These are phyloP conservation scores for Cyamopsis tetragonoloba DNA, from an alignment of 306 rosid species.

Conservation along the genomic window DNA sequence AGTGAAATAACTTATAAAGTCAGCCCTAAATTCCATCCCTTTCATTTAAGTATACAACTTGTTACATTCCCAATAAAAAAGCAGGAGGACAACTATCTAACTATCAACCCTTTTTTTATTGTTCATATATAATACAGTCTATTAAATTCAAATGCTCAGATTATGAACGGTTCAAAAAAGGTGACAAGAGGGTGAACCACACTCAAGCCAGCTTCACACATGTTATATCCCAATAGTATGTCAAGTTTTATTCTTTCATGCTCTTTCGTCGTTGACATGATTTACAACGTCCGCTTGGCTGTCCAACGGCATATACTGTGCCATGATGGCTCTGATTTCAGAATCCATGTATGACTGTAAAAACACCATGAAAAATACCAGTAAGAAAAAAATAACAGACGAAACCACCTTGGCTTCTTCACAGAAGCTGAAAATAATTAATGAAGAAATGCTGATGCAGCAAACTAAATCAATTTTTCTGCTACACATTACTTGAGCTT, in stretches of 20 bases:
- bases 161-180: slow-evolving; percentile 34
- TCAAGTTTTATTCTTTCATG: slow-evolving; percentile 33
- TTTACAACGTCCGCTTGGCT: slow-evolving; percentile 82
- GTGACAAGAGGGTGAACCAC: slow-evolving; percentile 34
- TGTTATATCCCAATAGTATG: slow-evolving; percentile 3
- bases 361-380: slow-evolving; percentile 17
- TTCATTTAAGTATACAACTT: slow-evolving; percentile 26
- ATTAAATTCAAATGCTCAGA: slow-evolving; percentile 38
- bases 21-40: slow-evolving; percentile 23
- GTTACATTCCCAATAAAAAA: slow-evolving; percentile 37
- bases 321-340: slow-evolving; percentile 98
- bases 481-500: not conserved
- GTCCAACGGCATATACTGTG: slow-evolving; percentile 98
- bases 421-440: not conserved
- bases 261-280: slow-evolving; percentile 56
- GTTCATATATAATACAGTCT: slow-evolving; percentile 46
- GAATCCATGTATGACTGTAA: slow-evolving; percentile 98
- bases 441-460: not conserved
- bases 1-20: slow-evolving; percentile 19
- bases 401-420: not conserved
- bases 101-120: slow-evolving; percentile 27
- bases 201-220: slow-evolving; percentile 32
- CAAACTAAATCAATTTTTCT: not conserved
- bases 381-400: not conserved
- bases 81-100: slow-evolving; percentile 37